phyloP scores from a whole-genome alignment of 2,329 filamentous ascomycete genomes.

The Penicillium aurantiogriseum region DNA sequence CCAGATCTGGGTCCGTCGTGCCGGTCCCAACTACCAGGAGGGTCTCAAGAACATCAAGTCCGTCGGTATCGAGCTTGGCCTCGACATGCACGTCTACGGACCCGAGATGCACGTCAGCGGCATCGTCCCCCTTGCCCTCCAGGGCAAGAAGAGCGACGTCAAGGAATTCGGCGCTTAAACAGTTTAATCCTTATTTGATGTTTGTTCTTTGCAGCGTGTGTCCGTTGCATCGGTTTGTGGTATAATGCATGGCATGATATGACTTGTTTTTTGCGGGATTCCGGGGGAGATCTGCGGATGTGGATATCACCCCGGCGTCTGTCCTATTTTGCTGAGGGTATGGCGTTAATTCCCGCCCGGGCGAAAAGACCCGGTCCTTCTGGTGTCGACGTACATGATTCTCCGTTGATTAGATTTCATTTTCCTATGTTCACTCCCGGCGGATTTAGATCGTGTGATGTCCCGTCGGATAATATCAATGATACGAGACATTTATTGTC shows the following conservation, averaged over 20 bases:
- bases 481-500: constrained; percentile 19
- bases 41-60: constrained; percentile 99
- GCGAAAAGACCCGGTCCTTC: constrained; percentile 26
- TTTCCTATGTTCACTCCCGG: constrained; percentile 26
- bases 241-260: constrained; percentile 43
- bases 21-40: constrained; percentile 98
- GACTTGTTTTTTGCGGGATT: constrained; percentile 26
- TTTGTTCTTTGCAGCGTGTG: constrained; percentile 31
- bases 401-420: constrained; percentile 27
- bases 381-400: constrained; percentile 29
- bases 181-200: constrained; percentile 24
- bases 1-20: constrained; percentile 89
- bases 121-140: constrained; percentile 88
- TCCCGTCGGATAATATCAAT: constrained; percentile 31
- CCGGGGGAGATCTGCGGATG: constrained; percentile 9
- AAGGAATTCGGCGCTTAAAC: constrained; percentile 57
- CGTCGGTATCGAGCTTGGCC: constrained; percentile 86
- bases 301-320: constrained; percentile 17
- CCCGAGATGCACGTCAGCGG: constrained; percentile 87
- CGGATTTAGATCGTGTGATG: constrained; percentile 27
- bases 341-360: constrained; percentile 29
- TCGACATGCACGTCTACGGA: constrained; percentile 89
- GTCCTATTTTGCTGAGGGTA: constrained; percentile 33
- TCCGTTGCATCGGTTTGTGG: constrained; percentile 33
- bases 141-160: constrained; percentile 59